Percentiles rank a stretch among this genome's conserved stretches.
phyloP scores from a whole-genome alignment of 352 stramenopile genomes.

The Pythium apleroticum region DNA sequence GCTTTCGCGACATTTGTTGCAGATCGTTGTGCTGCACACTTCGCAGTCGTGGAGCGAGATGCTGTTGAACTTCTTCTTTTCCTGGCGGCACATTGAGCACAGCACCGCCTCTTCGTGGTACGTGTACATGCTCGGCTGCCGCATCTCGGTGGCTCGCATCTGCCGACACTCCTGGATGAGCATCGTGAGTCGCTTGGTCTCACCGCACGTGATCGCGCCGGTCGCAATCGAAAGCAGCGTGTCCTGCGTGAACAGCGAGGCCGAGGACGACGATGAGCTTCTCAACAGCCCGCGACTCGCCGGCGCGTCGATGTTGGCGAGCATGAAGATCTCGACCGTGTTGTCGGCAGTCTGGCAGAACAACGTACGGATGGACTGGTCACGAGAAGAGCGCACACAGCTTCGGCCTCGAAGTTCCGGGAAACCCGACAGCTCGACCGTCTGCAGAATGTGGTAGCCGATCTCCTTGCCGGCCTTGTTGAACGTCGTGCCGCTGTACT shows the following conservation, averaged over 20 bases:
- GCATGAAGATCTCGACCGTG: constrained; percentile 15
- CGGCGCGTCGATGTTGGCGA: background rate
- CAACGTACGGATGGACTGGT: constrained; percentile 24
- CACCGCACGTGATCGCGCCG: constrained; percentile 21
- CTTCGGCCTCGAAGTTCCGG: background rate
- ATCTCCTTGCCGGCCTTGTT: constrained; percentile 33
- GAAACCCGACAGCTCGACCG: constrained; percentile 28
- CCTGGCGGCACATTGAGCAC: constrained; percentile 40
- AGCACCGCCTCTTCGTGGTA: constrained; percentile 18
- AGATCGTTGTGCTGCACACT: constrained; percentile 31
- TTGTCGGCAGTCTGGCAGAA: constrained; percentile 8
- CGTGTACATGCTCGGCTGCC: constrained; percentile 7
- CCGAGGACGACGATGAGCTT: background rate
- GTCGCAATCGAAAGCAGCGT: constrained; percentile 4
- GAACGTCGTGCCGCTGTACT: constrained; percentile 41
- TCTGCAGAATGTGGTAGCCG: constrained; percentile 49
- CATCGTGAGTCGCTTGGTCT: constrained; percentile 20
- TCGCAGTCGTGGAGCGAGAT: constrained; percentile 31
- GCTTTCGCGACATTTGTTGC: constrained; percentile 32
- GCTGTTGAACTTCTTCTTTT: constrained; percentile 34
- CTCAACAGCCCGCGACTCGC: background rate
- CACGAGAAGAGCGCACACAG: constrained; percentile 4
- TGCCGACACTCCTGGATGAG: constrained; percentile 28
- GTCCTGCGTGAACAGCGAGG: constrained; percentile 6
- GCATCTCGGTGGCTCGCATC: constrained; percentile 4